Base-by-base conservation (phyloP, 192 early-diverging fungal species). In the Chytriomyces sp. region DNA sequence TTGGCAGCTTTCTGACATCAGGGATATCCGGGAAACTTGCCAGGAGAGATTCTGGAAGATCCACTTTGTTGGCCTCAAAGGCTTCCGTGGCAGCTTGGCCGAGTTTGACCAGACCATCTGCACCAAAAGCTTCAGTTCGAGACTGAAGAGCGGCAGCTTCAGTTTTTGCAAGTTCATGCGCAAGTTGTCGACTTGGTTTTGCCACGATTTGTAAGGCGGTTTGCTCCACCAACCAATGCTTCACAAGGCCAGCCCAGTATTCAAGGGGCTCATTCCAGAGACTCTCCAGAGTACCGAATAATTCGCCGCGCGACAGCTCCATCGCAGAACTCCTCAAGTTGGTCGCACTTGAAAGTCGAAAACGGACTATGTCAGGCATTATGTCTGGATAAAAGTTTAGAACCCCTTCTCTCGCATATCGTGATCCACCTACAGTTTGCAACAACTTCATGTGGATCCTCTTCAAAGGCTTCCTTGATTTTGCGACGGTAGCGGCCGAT, bases 11-110 rank as follows among this genome's bases (percentile, higher is more conserved):
- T 52, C 84, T 77, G 0, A 82, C 75, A 52, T 92, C 88, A 2
- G 93, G 89, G 6, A 91, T 85, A 1, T 86, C 82, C 2, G 93
- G 91, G 76, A 94, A 91, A 2, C 32, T 57, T 2, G 72, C 78
- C 52, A 89, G 76, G 57, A 90, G 63, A 4, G 80, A 80, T 14
- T 75, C 70, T 3, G 91, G 70, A 33, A 91, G 54, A 33, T 89
- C 40, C 55, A 86, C 76, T 64, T 82, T 52, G 69, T 86, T 88
- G 19, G 86, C 84, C 36, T 77, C 30, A 26, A 84, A 62, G 0
- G 83, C 83, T 22, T 75, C 64, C 25, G 80, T 75, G 6, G 80
- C 70, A 31, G 65, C 52, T 33, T 22, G 25, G 25, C 57, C 40
- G 10, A 87, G 55, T 17, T 81, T 59, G 17, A 54, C 63, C 33